These are phyloP conservation scores for Moesziomyces parantarcticus DNA, from an alignment of 1,284 basidiomycete genomes.

Conservation along the genomic window DNA sequence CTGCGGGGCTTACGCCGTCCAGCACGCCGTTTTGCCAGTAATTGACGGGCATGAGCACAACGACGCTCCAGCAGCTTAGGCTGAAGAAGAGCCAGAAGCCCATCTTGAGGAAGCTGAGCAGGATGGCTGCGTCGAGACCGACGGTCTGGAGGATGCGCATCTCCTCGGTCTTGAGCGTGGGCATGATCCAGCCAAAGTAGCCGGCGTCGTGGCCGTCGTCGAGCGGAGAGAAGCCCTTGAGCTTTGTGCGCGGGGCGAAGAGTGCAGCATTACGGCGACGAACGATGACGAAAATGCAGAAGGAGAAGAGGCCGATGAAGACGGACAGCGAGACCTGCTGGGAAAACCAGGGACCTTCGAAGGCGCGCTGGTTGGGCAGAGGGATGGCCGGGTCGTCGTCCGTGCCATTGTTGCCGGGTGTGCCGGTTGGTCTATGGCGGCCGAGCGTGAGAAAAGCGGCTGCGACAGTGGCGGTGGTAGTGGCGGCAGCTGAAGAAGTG, in stretches of 20 bases:
- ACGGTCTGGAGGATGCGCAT: conserved; percentile 95
- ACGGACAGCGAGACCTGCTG: conserved; percentile 86
- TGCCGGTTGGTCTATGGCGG: conserved; percentile 1
- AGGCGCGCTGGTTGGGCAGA: conserved; percentile 46
- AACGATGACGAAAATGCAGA: conserved; percentile 87
- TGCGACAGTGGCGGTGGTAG: conserved; percentile 7
- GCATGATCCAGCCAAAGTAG: conserved; percentile 93
- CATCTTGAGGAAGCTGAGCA: conserved; percentile 95
- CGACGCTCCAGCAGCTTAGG: conserved; percentile 75
- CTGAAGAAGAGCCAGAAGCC: conserved; percentile 85
- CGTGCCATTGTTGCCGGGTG: conserved; percentile 17
- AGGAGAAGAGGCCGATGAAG: conserved; percentile 80
- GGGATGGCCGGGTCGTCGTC: conserved; percentile 34
- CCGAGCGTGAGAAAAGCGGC: neutral
- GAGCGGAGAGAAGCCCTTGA: conserved; percentile 92
- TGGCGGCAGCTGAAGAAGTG: conserved; percentile 6
- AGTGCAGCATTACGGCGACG: conserved; percentile 86
- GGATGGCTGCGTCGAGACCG: conserved; percentile 92
- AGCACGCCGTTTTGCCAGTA: conserved; percentile 64
- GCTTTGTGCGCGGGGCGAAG: conserved; percentile 90
- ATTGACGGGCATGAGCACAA: conserved; percentile 67
- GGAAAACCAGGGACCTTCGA: conserved; percentile 84
- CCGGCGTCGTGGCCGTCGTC: conserved; percentile 79
- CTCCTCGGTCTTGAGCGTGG: conserved; percentile 88
- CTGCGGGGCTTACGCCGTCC: conserved; percentile 65